Evolutionary conservation across 129 eudicot species (phyloP).

Genomic region (Artemisia annua): DNA sequence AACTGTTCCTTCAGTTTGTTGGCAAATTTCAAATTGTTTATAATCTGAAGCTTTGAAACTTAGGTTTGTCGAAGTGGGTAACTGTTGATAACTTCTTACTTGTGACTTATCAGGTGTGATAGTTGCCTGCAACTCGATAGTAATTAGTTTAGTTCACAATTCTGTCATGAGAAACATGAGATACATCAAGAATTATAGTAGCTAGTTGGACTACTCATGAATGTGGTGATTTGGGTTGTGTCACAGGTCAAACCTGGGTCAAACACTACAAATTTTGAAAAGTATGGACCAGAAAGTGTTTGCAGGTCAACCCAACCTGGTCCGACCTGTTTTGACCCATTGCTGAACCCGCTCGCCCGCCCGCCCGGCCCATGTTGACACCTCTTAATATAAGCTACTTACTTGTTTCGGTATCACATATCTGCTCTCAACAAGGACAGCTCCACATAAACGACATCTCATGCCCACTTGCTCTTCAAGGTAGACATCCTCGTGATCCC

Average conservation of each 20-base stretch:
- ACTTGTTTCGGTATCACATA: slow-evolving; percentile 43
- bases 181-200: not conserved
- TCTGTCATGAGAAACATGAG: not conserved
- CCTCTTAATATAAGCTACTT: slow-evolving; percentile 22
- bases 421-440: slow-evolving; percentile 40
- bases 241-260: not conserved
- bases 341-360: not conserved
- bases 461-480: slow-evolving; percentile 55
- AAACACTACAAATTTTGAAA: not conserved
- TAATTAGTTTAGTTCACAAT: not conserved
- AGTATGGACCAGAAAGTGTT: not conserved
- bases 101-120: slow-evolving; percentile 14
- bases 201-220: not conserved
- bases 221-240: not conserved
- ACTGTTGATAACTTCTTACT: slow-evolving; percentile 11
- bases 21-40: not conserved
- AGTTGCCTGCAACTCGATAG: slow-evolving; percentile 21
- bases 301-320: not conserved
- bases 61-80: not conserved
- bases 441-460: slow-evolving; percentile 41
- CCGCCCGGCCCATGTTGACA: not conserved
- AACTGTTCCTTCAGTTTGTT: slow-evolving; percentile 40
- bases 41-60: not conserved
- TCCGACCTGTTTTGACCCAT: not conserved
- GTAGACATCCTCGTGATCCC: slow-evolving; percentile 34